These are phyloP conservation scores for Stagonosporopsis rhizophila DNA, from an alignment of 2,329 filamentous ascomycete genomes.

Conservation along the genomic window DNA sequence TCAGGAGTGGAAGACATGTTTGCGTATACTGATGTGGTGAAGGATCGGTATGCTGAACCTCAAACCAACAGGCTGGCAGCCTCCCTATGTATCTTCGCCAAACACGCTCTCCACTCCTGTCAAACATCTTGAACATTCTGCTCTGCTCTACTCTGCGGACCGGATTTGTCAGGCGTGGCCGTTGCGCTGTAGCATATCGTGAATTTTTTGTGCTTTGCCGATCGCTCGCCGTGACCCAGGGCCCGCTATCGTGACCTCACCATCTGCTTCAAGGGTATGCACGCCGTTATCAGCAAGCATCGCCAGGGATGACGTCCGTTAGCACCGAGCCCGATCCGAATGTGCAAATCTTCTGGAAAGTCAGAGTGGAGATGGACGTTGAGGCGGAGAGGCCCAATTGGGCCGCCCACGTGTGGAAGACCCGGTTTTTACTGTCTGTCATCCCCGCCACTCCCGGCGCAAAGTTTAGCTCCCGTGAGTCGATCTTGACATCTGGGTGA, in stretches of 20 bases:
- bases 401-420: conserved; percentile 13
- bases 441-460: conserved; percentile 2
- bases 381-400: conserved; percentile 2
- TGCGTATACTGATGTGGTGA: conserved; percentile 1
- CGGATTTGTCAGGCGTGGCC: conserved; percentile 33
- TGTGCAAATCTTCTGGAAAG: neutral
- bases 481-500: conserved; percentile 6
- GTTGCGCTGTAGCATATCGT: conserved; percentile 19
- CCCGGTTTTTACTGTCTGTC: conserved; percentile 5
- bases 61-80: neutral
- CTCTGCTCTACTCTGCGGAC: neutral
- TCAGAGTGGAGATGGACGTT: conserved; percentile 13
- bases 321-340: conserved; percentile 19
- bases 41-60: neutral
- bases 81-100: conserved; percentile 12
- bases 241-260: conserved; percentile 26
- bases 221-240: conserved; percentile 29
- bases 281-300: neutral
- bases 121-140: conserved; percentile 6
- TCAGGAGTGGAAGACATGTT: conserved; percentile 45
- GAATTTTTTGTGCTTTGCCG: conserved; percentile 35
- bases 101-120: neutral
- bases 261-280: conserved; percentile 1
- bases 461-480: conserved; percentile 16
- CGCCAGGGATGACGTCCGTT: neutral